These are phyloP conservation scores for Mariannaea elegans DNA, from an alignment of 2,329 filamentous ascomycete species.

Conservation along the genomic window DNA sequence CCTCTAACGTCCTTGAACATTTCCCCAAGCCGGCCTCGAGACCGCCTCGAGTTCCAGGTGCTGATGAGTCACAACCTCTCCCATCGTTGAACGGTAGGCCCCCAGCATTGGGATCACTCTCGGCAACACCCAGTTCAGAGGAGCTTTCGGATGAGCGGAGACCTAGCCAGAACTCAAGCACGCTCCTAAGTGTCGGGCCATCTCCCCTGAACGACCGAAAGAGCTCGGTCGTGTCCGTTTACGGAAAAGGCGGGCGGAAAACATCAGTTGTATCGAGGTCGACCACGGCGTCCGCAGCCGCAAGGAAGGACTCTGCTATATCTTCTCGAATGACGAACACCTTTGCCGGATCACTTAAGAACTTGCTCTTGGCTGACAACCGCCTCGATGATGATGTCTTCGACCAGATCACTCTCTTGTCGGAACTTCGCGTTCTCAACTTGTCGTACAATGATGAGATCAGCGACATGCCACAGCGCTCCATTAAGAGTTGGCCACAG, in stretches of 20 bases:
- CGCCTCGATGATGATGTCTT: constrained; percentile 94
- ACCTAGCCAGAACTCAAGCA: constrained; percentile 85
- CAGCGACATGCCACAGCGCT: constrained; percentile 88
- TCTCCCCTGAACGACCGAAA: constrained; percentile 80
- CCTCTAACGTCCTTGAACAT: constrained; percentile 88
- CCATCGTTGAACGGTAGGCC: constrained; percentile 53
- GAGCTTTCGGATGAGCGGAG: constrained; percentile 76
- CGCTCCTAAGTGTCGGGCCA: constrained; percentile 77
- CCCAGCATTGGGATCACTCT: constrained; percentile 52
- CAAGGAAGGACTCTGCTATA: constrained; percentile 88
- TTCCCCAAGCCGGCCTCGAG: constrained; percentile 89
- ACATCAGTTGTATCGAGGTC: constrained; percentile 81
- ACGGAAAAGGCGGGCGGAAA: constrained; percentile 82
- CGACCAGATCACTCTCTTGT: constrained; percentile 83
- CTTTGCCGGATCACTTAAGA: constrained; percentile 85
- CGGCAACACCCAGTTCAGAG: constrained; percentile 77
- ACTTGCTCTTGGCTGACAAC: constrained; percentile 92
- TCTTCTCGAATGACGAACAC: constrained; percentile 83
- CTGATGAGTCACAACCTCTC: constrained; percentile 52
- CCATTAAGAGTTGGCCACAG: constrained; percentile 88
- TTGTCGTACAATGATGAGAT: constrained; percentile 90
- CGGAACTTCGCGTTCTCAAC: constrained; percentile 88
- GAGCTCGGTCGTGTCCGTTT: constrained; percentile 83
- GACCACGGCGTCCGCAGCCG: constrained; percentile 60
- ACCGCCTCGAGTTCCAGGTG: constrained; percentile 66